Conservation (phyloP, 345 rosid species). For the Eucalyptus regnans region DNA sequence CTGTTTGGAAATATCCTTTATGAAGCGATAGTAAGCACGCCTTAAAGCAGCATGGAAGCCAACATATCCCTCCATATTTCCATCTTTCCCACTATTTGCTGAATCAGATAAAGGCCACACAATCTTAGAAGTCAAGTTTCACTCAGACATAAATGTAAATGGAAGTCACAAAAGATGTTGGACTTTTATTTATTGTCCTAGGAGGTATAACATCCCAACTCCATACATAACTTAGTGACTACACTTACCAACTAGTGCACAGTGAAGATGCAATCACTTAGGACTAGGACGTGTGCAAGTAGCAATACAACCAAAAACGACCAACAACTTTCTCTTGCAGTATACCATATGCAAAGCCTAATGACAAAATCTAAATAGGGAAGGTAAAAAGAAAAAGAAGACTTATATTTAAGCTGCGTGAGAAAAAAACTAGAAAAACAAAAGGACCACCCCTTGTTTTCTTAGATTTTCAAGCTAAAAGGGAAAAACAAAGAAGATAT, state of each 20-base stretch:
- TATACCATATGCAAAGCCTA: not conserved
- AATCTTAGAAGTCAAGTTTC: not conserved
- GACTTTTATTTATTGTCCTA: not conserved
- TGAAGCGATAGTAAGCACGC: constrained; percentile 59
- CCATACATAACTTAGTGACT: not conserved
- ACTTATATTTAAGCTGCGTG: not conserved
- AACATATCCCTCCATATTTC: constrained; percentile 73
- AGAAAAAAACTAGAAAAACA: not conserved
- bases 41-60: constrained; percentile 89
- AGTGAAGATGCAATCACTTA: not conserved
- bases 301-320: not conserved
- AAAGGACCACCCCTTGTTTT: not conserved
- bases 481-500: not conserved
- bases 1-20: constrained; percentile 70
- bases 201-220: not conserved
- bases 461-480: not conserved
- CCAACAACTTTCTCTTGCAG: not conserved
- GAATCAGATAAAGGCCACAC: not conserved
- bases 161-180: not conserved
- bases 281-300: not conserved
- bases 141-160: not conserved
- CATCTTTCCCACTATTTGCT: constrained; percentile 58
- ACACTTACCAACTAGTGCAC: not conserved
- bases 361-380: not conserved
- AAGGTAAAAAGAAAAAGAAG: not conserved